phyloP scores from a whole-genome alignment of 345 rosid genomes.

The Rhodomyrtus tomentosa region DNA sequence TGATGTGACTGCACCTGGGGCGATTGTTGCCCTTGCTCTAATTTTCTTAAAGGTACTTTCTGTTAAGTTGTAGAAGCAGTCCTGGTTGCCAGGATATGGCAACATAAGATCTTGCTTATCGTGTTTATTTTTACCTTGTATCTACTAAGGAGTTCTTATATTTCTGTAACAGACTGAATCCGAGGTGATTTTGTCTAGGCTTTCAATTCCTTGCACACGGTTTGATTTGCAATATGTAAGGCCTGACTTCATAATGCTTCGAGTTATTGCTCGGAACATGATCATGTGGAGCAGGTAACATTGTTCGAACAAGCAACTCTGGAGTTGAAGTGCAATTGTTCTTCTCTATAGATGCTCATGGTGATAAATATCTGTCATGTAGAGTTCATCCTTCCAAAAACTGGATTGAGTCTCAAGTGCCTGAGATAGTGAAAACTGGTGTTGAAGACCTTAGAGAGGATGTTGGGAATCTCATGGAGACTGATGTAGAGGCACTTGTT shows the following conservation, averaged over 20 bases:
- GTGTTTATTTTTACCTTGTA: conserved; percentile 1
- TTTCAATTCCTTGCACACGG: conserved; percentile 72
- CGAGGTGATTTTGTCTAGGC: conserved; percentile 57
- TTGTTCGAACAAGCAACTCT: not conserved
- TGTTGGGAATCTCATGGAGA: conserved; percentile 49
- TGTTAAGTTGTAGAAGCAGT: not conserved
- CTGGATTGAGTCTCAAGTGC: conserved; percentile 89
- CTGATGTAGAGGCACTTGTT: conserved; percentile 71
- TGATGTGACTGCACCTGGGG: conserved; percentile 98
- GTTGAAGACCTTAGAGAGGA: conserved; percentile 53
- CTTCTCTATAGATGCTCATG: not conserved
- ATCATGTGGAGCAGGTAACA: conserved; percentile 92
- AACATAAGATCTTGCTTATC: not conserved
- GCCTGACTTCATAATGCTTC: conserved; percentile 98
- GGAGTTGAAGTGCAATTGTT: not conserved
- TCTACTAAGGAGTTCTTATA: not conserved
- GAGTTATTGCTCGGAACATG: conserved; percentile 89
- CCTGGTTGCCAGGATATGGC: not conserved
- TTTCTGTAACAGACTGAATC: conserved; percentile 66
- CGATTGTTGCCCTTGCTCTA: conserved; percentile 76
- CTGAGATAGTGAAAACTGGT: conserved; percentile 61
- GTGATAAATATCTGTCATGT: conserved; percentile 1
- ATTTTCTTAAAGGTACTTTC: conserved; percentile 78
- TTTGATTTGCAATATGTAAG: conserved; percentile 84
- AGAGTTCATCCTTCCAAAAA: conserved; percentile 77